Conservation (phyloP, 495 filamentous ascomycete genomes). For the Trichoderma erinaceum region DNA sequence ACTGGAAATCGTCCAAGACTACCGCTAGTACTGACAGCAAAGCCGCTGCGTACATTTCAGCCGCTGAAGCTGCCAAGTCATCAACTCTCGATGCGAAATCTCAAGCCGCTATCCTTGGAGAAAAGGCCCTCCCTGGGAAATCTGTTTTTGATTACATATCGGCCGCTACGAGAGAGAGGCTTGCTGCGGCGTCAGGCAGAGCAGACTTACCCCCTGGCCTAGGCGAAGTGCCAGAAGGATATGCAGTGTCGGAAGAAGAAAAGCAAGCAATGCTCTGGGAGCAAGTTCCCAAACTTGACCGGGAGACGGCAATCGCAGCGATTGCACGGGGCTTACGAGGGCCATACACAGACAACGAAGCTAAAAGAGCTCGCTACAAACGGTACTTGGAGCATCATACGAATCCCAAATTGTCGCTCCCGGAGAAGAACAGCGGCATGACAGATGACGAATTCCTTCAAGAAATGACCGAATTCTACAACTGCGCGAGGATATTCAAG, state of each 20-base stretch:
- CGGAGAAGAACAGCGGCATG: slow-evolving; percentile 45
- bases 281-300: slow-evolving; percentile 65
- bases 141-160: slow-evolving; percentile 95
- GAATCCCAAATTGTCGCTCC: slow-evolving; percentile 53
- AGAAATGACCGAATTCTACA: slow-evolving; percentile 81
- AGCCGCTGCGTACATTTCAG: slow-evolving; percentile 52
- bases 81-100: slow-evolving; percentile 72
- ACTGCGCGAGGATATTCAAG: slow-evolving; percentile 86
- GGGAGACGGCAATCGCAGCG: slow-evolving; percentile 65
- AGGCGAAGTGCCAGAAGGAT: slow-evolving; percentile 66
- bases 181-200: slow-evolving; percentile 71
- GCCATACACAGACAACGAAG: slow-evolving; percentile 78
- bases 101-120: slow-evolving; percentile 76
- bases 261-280: slow-evolving; percentile 52
- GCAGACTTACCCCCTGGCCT: slow-evolving; percentile 68
- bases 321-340: slow-evolving; percentile 72
- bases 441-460: slow-evolving; percentile 66
- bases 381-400: slow-evolving; percentile 74
- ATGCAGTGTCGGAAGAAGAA: slow-evolving; percentile 52
- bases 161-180: slow-evolving; percentile 66
- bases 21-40: slow-evolving; percentile 31
- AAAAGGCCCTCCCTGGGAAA: slow-evolving; percentile 77
- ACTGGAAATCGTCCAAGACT: slow-evolving; percentile 65
- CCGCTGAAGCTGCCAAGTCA: slow-evolving; percentile 65
- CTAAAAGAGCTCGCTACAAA: slow-evolving; percentile 71